phyloP scores from a whole-genome alignment of 2,329 filamentous ascomycete species.

The Epichloe elymi region DNA sequence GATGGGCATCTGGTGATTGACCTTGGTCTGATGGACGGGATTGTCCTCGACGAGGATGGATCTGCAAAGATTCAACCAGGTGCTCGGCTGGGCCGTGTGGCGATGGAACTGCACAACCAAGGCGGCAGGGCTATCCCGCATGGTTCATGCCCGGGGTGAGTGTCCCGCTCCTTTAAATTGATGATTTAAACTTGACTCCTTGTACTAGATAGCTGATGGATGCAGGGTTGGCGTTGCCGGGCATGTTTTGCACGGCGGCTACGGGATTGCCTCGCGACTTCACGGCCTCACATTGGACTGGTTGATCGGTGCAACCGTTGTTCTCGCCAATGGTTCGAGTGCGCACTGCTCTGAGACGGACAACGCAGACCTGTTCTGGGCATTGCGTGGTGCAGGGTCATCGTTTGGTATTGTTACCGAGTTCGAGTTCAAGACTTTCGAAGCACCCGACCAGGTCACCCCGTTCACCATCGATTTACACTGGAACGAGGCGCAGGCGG shows the following conservation, averaged over 20 bases:
- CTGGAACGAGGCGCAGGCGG: conserved; percentile 6
- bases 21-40: conserved; percentile 15
- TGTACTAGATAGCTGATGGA: conserved; percentile 24
- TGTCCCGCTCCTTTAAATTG: background rate
- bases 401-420: conserved; percentile 27
- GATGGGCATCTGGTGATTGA: conserved; percentile 34
- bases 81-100: conserved; percentile 22
- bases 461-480: conserved; percentile 10
- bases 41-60: background rate
- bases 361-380: conserved; percentile 34
- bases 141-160: background rate
- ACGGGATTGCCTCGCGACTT: conserved; percentile 40
- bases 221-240: conserved; percentile 50
- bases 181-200: conserved; percentile 11
- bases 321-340: conserved; percentile 23
- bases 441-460: conserved; percentile 10
- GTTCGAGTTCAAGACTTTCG: conserved; percentile 16
- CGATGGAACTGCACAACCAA: conserved; percentile 22
- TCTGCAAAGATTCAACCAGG: background rate
- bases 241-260: conserved; percentile 43
- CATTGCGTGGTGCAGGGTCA: conserved; percentile 32
- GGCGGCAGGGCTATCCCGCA: background rate
- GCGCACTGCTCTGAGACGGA: conserved; percentile 24
- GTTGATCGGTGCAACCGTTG: conserved; percentile 24
- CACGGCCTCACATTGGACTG: conserved; percentile 38